phyloP scores from a whole-genome alignment of 495 filamentous ascomycete genomes.

The Talaromyces liani region DNA sequence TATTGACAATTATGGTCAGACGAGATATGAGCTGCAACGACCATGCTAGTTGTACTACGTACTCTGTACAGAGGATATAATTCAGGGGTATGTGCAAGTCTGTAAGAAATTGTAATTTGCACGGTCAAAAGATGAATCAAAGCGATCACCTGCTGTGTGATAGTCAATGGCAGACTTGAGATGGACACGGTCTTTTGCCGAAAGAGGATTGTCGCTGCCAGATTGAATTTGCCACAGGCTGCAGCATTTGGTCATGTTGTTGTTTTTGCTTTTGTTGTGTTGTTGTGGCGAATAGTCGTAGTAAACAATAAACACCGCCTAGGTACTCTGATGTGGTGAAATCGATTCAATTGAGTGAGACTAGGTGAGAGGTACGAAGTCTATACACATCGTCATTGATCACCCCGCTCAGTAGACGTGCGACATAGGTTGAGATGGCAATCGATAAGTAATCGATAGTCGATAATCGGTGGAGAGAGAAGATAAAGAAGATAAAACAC shows the following conservation, averaged over 20 bases:
- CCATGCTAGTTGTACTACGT: not conserved
- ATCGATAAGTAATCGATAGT: not conserved
- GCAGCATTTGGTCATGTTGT: not conserved
- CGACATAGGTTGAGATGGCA: not conserved
- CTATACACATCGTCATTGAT: not conserved
- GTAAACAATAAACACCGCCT: not conserved
- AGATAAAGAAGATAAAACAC: conserved; percentile 1
- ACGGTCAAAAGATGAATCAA: not conserved
- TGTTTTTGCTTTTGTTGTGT: not conserved
- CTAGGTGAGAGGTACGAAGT: no score
- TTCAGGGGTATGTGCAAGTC: not conserved
- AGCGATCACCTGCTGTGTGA: not conserved
- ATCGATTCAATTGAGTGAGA: no score
- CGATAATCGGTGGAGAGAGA: not conserved
- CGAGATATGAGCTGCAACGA: not conserved
- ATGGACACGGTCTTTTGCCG: not conserved
- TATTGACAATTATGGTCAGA: not conserved
- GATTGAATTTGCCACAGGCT: not conserved
- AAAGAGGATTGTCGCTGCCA: not conserved
- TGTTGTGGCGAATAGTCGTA: not conserved
- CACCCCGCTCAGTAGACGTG: not conserved
- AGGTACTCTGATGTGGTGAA: no score
- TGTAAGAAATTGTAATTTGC: not conserved
- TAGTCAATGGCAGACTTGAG: not conserved
- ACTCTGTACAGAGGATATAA: no score